Evolutionary conservation across 805 yeast species (phyloP).

Genomic region (Nakazawaea peltata): DNA sequence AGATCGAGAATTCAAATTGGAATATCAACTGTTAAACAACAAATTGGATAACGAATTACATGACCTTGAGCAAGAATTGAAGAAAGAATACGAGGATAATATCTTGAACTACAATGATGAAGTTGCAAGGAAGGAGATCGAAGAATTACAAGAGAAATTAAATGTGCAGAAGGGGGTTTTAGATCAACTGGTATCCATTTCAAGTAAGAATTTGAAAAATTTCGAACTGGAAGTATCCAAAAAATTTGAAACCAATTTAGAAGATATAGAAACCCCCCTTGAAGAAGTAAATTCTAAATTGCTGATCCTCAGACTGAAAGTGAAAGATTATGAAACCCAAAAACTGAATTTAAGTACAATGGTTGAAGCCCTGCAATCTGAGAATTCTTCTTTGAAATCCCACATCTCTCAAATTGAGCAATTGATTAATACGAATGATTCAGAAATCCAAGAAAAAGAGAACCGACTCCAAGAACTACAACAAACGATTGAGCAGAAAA

Average conservation of each 20-base stretch:
- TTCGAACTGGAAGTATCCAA: not conserved
- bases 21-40: constrained; percentile 11
- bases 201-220: not conserved
- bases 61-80: constrained; percentile 13
- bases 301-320: no score
- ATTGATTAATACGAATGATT: not conserved
- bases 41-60: constrained; percentile 15
- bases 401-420: not conserved
- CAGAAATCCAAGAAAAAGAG: no score
- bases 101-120: constrained; percentile 10
- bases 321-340: no score
- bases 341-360: no score
- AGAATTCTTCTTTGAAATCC: no score
- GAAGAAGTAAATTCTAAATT: constrained; percentile 1
- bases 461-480: not conserved
- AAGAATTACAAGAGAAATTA: not conserved
- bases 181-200: no score
- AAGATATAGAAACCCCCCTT: constrained; percentile 1
- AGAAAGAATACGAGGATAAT: constrained; percentile 7
- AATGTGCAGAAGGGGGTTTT: no score
- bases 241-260: not conserved
- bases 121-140: not conserved
- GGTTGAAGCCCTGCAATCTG: no score
- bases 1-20: constrained; percentile 10
- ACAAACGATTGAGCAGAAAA: not conserved